Percentiles rank a stretch among this genome's conserved stretches.
Conservation (phyloP, 2,329 filamentous ascomycete species). For the Alternaria angustiovoidea region DNA sequence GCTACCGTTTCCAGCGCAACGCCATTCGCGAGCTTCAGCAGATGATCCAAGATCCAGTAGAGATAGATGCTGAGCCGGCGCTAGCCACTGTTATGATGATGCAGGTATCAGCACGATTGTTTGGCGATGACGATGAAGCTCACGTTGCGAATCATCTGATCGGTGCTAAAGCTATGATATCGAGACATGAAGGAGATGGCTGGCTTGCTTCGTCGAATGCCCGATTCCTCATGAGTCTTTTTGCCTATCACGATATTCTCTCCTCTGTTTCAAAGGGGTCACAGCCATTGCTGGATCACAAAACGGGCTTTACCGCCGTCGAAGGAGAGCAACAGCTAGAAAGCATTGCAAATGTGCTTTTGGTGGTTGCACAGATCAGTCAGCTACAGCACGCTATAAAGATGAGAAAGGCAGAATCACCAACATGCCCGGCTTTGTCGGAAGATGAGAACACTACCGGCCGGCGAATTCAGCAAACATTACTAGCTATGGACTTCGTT, state of each 20-base stretch:
- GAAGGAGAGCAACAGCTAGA: constrained; percentile 34
- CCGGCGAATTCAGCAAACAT: constrained; percentile 25
- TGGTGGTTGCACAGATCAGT: constrained; percentile 39
- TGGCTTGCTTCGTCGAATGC: constrained; percentile 29
- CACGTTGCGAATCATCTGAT: constrained; percentile 41
- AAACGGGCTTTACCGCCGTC: constrained; percentile 29
- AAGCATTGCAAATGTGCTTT: constrained; percentile 36
- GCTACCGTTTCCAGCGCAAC: constrained; percentile 39
- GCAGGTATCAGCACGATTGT: constrained; percentile 42
- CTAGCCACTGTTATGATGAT: constrained; percentile 47
- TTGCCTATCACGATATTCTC: constrained; percentile 46
- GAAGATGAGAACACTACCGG: constrained; percentile 31
- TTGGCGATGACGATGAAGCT: constrained; percentile 32
- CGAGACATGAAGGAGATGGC: constrained; percentile 16
- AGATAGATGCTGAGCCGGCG: constrained; percentile 30
- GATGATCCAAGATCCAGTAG: constrained; percentile 33
- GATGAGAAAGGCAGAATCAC: constrained; percentile 8
- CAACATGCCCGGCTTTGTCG: constrained; percentile 15
- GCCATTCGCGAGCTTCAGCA: constrained; percentile 38
- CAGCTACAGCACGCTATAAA: constrained; percentile 34
- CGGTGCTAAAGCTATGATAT: constrained; percentile 45
- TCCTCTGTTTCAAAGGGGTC: constrained; percentile 41
- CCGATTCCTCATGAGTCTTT: constrained; percentile 40
- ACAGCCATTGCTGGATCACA: constrained; percentile 34
- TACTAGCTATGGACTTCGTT: constrained; percentile 29